Conservation (phyloP, 345 rosid species). For the Brassica incana region DNA sequence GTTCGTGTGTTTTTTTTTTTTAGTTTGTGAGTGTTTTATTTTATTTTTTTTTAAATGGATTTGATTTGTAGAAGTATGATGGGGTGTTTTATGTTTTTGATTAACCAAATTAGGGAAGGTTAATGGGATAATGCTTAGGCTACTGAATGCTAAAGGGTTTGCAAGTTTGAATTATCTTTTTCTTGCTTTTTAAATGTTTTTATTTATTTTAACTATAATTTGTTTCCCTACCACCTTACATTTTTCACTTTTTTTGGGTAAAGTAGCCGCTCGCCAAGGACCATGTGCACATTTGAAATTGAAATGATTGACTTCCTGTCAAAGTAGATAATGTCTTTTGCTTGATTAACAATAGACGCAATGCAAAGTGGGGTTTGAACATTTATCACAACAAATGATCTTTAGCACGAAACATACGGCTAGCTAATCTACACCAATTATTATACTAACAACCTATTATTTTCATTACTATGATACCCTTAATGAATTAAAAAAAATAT, state of each 20-base stretch:
- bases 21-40: constrained; percentile 32
- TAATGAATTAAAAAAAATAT: too few species aligned
- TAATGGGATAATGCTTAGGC: constrained; percentile 20
- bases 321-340: constrained; percentile 12
- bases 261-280: constrained; percentile 26
- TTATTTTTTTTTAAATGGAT: background rate
- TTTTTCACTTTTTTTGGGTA: constrained; percentile 16
- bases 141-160: constrained; percentile 25
- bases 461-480: too few species aligned
- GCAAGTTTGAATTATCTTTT: constrained; percentile 19
- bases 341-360: constrained; percentile 21
- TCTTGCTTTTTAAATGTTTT: background rate
- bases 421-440: background rate
- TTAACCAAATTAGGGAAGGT: constrained; percentile 33
- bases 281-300: constrained; percentile 25
- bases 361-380: background rate
- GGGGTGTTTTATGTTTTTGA: constrained; percentile 26
- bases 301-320: constrained; percentile 6
- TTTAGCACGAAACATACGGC: background rate
- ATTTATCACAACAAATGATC: background rate
- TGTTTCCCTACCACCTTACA: background rate
- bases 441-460: too few species aligned
- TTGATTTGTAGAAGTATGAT: constrained; percentile 29
- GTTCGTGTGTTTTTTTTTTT: background rate
- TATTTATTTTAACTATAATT: constrained; percentile 24